A percentile compares a stretch with the other conserved stretches of the same genome.
These are phyloP conservation scores for Amanita inopinata DNA, from an alignment of 768 basidiomycete genomes.

Conservation along the genomic window DNA sequence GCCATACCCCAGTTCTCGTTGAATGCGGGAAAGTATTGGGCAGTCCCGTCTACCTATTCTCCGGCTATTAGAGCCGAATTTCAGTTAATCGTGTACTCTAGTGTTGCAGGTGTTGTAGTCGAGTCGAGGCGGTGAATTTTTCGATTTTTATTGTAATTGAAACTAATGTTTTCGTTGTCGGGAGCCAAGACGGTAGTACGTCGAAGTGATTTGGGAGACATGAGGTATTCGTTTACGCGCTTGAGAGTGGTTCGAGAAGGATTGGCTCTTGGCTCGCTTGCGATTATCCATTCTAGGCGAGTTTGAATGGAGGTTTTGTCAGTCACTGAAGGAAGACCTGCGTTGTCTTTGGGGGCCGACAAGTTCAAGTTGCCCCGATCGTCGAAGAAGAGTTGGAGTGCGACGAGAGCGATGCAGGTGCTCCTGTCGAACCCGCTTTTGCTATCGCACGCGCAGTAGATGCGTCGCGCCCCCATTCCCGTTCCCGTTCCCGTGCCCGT, in stretches of 20 bases:
- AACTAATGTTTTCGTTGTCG: no score
- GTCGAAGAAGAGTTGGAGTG: slow-evolving; percentile 50
- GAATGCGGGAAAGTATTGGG: slow-evolving; percentile 55
- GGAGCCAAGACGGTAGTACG: no score
- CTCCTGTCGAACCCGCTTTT: slow-evolving; percentile 37
- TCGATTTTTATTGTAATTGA: no score
- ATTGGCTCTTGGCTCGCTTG: slow-evolving; percentile 65
- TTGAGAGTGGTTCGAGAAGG: slow-evolving; percentile 72
- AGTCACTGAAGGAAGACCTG: neutral
- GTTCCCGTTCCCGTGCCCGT: no score
- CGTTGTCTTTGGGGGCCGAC: neutral
- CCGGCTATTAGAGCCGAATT: slow-evolving; percentile 49
- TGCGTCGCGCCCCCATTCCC: no score
- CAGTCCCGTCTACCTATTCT: slow-evolving; percentile 69
- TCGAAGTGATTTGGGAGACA: slow-evolving; percentile 1
- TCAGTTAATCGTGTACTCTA: slow-evolving; percentile 51
- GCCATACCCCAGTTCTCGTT: slow-evolving; percentile 43
- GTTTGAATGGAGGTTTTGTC: slow-evolving; percentile 56
- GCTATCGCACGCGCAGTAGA: slow-evolving; percentile 39
- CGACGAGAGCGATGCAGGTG: slow-evolving; percentile 52
- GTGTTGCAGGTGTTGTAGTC: slow-evolving; percentile 20
- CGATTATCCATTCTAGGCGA: slow-evolving; percentile 81
- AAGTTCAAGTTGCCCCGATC: slow-evolving; percentile 34
- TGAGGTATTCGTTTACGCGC: slow-evolving; percentile 23
- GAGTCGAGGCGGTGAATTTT: slow-evolving; percentile 3